Conservation (phyloP, 2,329 filamentous ascomycete genomes). For the Neofusicoccum cordaticola region DNA sequence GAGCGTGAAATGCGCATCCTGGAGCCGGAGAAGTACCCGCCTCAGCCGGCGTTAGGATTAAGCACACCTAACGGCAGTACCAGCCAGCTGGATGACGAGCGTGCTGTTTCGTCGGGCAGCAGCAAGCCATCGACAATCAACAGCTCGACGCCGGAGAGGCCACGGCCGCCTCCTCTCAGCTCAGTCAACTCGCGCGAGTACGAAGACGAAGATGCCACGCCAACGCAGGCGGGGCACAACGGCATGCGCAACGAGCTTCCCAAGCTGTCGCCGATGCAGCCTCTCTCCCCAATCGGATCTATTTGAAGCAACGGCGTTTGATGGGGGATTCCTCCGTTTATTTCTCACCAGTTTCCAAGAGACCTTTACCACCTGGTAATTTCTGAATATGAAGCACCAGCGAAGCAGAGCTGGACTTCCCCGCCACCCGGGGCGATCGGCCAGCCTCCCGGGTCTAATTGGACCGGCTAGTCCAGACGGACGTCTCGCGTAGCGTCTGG, state of each 20-base stretch:
- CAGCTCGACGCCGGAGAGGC: constrained; percentile 18
- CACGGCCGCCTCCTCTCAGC: constrained; percentile 17
- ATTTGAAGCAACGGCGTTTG: background rate
- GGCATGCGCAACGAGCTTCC: constrained; percentile 40
- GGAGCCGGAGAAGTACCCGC: constrained; percentile 18
- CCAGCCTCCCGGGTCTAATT: background rate
- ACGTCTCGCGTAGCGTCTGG: background rate
- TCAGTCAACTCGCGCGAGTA: constrained; percentile 9
- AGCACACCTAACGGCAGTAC: constrained; percentile 12
- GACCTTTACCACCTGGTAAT: constrained; percentile 4
- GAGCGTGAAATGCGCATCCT: constrained; percentile 54
- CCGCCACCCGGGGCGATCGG: background rate
- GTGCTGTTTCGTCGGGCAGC: constrained; percentile 59
- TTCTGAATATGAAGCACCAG: constrained; percentile 4
- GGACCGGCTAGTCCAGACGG: background rate
- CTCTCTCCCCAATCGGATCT: constrained; percentile 52
- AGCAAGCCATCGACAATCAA: constrained; percentile 49
- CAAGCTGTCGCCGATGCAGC: constrained; percentile 64
- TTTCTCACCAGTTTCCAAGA: constrained; percentile 1
- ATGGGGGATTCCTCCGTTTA: background rate
- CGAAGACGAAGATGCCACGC: constrained; percentile 23
- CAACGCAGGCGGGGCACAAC: constrained; percentile 36
- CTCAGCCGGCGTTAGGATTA: background rate
- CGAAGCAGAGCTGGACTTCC: background rate
- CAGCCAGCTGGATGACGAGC: constrained; percentile 44